These are phyloP conservation scores for Apiospora marii DNA, from an alignment of 2,329 filamentous ascomycete genomes.

Conservation along the genomic window DNA sequence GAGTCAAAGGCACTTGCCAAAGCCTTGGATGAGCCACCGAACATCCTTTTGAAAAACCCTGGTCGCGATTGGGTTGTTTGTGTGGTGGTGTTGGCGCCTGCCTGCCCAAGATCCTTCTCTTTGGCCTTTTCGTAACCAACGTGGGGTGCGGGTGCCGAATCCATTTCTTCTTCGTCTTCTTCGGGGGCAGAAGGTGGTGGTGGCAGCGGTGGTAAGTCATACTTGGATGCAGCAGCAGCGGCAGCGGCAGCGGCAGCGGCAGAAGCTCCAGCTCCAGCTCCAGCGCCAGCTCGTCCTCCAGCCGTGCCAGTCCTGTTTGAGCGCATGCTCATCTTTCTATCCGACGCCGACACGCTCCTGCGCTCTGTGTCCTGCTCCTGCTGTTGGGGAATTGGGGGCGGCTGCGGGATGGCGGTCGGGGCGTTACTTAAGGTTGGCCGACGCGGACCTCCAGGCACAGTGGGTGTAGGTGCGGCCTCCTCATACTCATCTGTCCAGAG, in stretches of 20 bases:
- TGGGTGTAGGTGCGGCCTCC: constrained; percentile 87
- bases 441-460: constrained; percentile 81
- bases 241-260: no score
- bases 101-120: constrained; percentile 60
- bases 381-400: constrained; percentile 40
- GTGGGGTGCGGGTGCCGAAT: constrained; percentile 65
- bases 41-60: constrained; percentile 93
- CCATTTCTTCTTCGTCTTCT: constrained; percentile 37
- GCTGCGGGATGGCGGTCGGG: constrained; percentile 45
- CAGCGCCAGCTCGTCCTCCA: constrained; percentile 31
- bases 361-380: constrained; percentile 4
- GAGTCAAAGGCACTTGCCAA: constrained; percentile 23
- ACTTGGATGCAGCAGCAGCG: constrained; percentile 32
- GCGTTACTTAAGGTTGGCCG: constrained; percentile 47
- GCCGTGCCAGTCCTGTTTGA: constrained; percentile 51
- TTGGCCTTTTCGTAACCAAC: constrained; percentile 68
- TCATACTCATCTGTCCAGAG: constrained; percentile 62
- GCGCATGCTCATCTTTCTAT: constrained; percentile 61
- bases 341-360: constrained; percentile 28
- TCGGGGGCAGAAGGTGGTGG: neutral
- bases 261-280: constrained; percentile 17
- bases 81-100: constrained; percentile 46
- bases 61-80: constrained; percentile 68
- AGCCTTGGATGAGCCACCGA: constrained; percentile 72
- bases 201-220: constrained; percentile 20